Conservation (phyloP, 2,329 filamentous ascomycete species). For the Claviceps capensis region DNA sequence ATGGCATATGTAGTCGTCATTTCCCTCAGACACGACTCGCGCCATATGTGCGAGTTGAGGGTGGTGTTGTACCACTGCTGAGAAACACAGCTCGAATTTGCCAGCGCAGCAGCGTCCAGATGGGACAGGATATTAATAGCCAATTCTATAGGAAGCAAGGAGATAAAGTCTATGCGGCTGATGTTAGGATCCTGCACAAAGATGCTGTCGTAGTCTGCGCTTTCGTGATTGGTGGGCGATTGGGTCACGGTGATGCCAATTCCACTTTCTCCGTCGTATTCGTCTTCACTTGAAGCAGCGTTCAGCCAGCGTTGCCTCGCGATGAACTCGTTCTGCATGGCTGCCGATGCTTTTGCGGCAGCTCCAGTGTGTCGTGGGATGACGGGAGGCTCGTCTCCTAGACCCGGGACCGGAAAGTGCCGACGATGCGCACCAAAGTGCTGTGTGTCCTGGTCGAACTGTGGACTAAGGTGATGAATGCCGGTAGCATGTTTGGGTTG, state of each 20-base stretch:
- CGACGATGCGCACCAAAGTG: slow-evolving; percentile 12
- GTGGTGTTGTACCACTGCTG: slow-evolving; percentile 33
- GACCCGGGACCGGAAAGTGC: slow-evolving; percentile 32
- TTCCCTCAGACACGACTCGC: slow-evolving; percentile 47
- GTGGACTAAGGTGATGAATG: slow-evolving; percentile 33
- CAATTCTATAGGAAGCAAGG: slow-evolving; percentile 41
- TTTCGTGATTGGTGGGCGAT: slow-evolving; percentile 24
- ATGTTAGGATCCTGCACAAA: slow-evolving; percentile 26
- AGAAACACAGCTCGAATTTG: slow-evolving; percentile 36
- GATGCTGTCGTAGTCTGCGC: slow-evolving; percentile 18
- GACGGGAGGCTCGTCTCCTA: slow-evolving; percentile 40
- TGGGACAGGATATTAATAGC: slow-evolving; percentile 44
- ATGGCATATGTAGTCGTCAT: slow-evolving; percentile 49
- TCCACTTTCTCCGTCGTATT: slow-evolving; percentile 48
- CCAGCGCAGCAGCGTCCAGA: slow-evolving; percentile 39
- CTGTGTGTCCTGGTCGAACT: slow-evolving; percentile 27
- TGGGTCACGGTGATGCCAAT: slow-evolving; percentile 45
- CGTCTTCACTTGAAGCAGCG: slow-evolving; percentile 27
- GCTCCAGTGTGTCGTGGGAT: slow-evolving; percentile 46
- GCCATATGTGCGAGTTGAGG: slow-evolving; percentile 46
- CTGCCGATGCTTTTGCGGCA: slow-evolving; percentile 48
- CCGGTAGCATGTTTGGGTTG: slow-evolving; percentile 37
- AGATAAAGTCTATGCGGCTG: slow-evolving; percentile 44
- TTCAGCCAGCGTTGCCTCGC: slow-evolving; percentile 28
- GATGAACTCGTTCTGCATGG: slow-evolving; percentile 41